Conservation (phyloP, 2,329 filamentous ascomycete species). For the Sclerotinia trifoliorum region DNA sequence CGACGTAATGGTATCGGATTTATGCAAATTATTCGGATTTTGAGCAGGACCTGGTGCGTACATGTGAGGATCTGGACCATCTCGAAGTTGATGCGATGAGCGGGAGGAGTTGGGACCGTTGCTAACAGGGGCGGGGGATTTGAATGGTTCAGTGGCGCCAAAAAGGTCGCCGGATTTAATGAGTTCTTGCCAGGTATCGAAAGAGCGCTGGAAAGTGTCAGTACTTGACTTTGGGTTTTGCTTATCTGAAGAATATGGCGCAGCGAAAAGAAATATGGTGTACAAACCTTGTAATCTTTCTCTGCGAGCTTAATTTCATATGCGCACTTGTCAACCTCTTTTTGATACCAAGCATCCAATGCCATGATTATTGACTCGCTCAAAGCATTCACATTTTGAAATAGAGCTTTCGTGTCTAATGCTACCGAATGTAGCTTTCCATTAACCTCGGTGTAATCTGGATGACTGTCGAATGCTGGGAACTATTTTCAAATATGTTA, state of each 20-base stretch:
- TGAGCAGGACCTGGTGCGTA: constrained; percentile 2
- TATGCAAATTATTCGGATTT: neutral
- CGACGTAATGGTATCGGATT: constrained; percentile 15
- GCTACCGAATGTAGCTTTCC: constrained; percentile 20
- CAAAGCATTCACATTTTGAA: constrained; percentile 20
- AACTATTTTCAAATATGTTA: constrained; percentile 8
- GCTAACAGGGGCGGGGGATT: neutral
- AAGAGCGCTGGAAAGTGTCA: constrained; percentile 8
- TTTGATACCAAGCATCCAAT: constrained; percentile 21
- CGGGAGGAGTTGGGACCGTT: constrained; percentile 10
- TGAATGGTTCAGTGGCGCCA: constrained; percentile 19
- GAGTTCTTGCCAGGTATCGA: constrained; percentile 22
- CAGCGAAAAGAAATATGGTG: too few relatives aligned
- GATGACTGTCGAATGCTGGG: constrained; percentile 23
- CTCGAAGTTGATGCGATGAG: constrained; percentile 8
- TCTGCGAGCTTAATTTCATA: constrained; percentile 22
- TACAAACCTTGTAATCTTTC: constrained; percentile 21
- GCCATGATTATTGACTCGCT: constrained; percentile 21
- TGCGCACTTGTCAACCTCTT: constrained; percentile 19
- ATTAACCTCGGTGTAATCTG: constrained; percentile 24
- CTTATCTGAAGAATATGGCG: neutral
- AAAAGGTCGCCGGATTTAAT: constrained; percentile 23
- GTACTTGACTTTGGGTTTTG: neutral
- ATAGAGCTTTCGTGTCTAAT: constrained; percentile 21
- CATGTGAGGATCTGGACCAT: constrained; percentile 16